Evolutionary conservation across 129 eudicot genomes (phyloP), one percentile per base, ranked within the genome.

Genomic region (Escallonia rubra): DNA sequence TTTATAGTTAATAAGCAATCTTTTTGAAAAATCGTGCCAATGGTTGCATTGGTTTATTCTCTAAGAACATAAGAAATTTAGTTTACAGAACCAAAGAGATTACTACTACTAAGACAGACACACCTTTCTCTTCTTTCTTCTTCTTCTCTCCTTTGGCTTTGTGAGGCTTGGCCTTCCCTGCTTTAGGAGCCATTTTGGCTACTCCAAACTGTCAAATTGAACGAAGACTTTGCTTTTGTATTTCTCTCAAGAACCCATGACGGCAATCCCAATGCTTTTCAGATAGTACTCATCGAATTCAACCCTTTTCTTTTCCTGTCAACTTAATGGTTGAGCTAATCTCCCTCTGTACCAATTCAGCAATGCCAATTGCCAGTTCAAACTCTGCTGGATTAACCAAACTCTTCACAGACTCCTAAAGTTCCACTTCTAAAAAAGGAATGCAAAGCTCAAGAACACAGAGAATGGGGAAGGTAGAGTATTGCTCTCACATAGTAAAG

Each of bases 41-140:
- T 23, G 34, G 34, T 23, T 23, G 34, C 34, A 23, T 23, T 23
- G 34, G 34, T 23, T 23, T 23, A 23, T 23, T 23, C 34, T 23
- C 34, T 23, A 23, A 23, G 34, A 23, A 23, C 34, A 23, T 23
- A 23, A 23, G 34, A 23, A 23, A 1, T 23, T 23, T 1, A 23
- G 34, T 23, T 23, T 23, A 23, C 34, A 23, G 34, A 23, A 59
- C 10, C 10, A 46, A 5, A 46, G 6, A 46, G 10, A 46, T 46
- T 46, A 46, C 10, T 47, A 47, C 7, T 47, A 6, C 51, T 13
- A 39, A 52, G 3, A 9, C 14, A 43, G 5, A 61, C 59, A 7
- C 12, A 88, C 96, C 95, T 81, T 91, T 91, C 80, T 91, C 98
- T 73, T 91, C 98, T 65, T 88, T 91, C 74, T 91, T 91, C 95